Evolutionary conservation across 148 eudicot genomes (phyloP).

Genomic region (Rhododendron williamsianum): DNA sequence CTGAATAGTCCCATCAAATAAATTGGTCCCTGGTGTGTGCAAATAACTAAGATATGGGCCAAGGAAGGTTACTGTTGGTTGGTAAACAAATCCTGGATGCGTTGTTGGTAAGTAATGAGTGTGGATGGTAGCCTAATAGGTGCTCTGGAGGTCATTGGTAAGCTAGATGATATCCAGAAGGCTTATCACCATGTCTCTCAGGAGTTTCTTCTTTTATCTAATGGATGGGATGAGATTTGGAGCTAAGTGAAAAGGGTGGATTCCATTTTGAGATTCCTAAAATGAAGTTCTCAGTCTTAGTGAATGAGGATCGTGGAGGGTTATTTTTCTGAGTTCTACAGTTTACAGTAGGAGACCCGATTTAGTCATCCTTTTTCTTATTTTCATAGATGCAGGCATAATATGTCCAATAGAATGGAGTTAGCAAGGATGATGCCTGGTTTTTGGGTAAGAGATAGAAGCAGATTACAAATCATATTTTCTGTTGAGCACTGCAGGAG

Average conservation of each 20-base stretch:
- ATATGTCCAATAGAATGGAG: background rate
- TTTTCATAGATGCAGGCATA: background rate
- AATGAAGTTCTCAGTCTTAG: background rate
- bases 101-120: background rate
- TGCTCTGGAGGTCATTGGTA: background rate
- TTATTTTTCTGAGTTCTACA: background rate
- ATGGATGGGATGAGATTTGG: background rate
- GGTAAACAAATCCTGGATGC: background rate
- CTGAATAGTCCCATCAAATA: background rate
- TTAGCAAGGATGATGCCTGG: background rate
- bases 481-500: background rate
- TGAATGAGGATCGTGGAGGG: background rate
- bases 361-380: background rate
- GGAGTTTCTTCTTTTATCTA: background rate
- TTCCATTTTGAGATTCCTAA: background rate
- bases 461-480: background rate
- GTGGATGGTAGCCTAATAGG: background rate
- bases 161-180: background rate
- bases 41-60: background rate
- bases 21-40: constrained; percentile 2
- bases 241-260: background rate
- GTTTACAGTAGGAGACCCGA: background rate
- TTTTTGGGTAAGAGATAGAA: background rate
- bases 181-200: background rate
- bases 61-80: background rate